A percentile compares a stretch with the other conserved stretches of the same genome.
Evolutionary conservation across 805 yeast species (phyloP).

Genomic region (Kuraishia cidri): DNA sequence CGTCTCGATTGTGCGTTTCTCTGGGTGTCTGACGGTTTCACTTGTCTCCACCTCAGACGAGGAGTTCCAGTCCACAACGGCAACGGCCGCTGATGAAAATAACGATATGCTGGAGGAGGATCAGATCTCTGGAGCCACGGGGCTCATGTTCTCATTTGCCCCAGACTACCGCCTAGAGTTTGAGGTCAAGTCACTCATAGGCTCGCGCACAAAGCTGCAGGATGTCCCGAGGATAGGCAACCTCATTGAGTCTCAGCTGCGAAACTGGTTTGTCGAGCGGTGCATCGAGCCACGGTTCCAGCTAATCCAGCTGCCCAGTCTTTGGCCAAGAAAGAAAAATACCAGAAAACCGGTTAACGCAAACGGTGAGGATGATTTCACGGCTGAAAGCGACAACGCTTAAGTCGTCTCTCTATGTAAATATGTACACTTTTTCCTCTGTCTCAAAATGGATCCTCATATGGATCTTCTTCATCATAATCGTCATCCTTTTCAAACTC

Average conservation of each 20-base stretch:
- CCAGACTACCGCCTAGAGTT: constrained; percentile 90
- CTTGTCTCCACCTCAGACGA: constrained; percentile 38
- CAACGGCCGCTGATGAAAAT: constrained; percentile 9
- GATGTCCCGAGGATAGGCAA: constrained; percentile 89
- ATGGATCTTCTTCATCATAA: constrained; percentile 97
- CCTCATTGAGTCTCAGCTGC: constrained; percentile 69
- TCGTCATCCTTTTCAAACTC: constrained; percentile 96
- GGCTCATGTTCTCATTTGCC: constrained; percentile 76
- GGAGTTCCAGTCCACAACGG: constrained; percentile 9
- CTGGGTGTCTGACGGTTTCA: constrained; percentile 82
- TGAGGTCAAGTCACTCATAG: constrained; percentile 80
- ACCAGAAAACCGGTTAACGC: constrained; percentile 32
- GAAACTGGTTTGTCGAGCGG: constrained; percentile 86
- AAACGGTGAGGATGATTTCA: constrained; percentile 4
- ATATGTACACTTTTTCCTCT: background rate
- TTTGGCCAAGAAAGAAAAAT: constrained; percentile 72
- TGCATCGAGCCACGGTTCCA: constrained; percentile 93
- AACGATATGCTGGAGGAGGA: constrained; percentile 9
- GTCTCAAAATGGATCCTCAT: constrained; percentile 80
- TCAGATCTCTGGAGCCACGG: constrained; percentile 11
- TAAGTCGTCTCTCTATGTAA: background rate
- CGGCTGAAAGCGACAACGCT: background rate
- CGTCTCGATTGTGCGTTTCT: constrained; percentile 84
- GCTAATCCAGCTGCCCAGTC: constrained; percentile 71
- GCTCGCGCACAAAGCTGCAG: constrained; percentile 86